A percentile compares a stretch with the other conserved stretches of the same genome.
Conservation (phyloP, 805 yeast genomes). For the Peterozyma xylosa region DNA sequence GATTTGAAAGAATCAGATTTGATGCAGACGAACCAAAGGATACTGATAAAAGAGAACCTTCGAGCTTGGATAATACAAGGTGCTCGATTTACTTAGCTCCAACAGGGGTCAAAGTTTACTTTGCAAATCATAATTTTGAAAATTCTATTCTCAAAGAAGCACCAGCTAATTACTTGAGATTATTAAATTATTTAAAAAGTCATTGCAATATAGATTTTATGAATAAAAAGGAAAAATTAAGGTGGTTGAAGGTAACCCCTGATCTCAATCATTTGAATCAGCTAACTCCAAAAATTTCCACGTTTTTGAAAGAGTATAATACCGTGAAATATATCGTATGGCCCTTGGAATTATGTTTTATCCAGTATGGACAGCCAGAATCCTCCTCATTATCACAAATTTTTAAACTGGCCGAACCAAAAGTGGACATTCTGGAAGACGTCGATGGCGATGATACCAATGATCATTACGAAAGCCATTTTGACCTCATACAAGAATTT, state of each 20-base stretch:
- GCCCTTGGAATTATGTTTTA: constrained; percentile 63
- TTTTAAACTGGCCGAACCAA: too few relatives aligned
- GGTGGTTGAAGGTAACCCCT: constrained; percentile 67
- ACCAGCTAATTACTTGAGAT: constrained; percentile 31
- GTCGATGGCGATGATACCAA: neutral
- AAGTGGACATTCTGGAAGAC: constrained; percentile 2
- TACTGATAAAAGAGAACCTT: constrained; percentile 13
- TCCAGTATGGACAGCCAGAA: constrained; percentile 33
- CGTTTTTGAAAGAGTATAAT: constrained; percentile 35
- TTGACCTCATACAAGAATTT: constrained; percentile 21
- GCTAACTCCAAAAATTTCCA: constrained; percentile 54
- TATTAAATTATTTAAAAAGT: constrained; percentile 27
- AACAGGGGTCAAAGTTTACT: constrained; percentile 43
- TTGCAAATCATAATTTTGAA: constrained; percentile 23
- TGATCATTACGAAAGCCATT: constrained; percentile 15
- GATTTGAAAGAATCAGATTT: constrained; percentile 10
- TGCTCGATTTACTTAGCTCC: constrained; percentile 43
- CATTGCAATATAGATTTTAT: constrained; percentile 22
- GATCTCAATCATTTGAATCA: constrained; percentile 63
- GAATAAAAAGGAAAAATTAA: constrained; percentile 17
- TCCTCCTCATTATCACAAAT: neutral
- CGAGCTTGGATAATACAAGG: too few relatives aligned
- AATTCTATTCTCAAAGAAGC: constrained; percentile 28
- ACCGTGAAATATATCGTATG: constrained; percentile 50
- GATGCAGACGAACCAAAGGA: constrained; percentile 16